Conservation (phyloP, 306 rosid genomes). For the Neltuma alba region DNA sequence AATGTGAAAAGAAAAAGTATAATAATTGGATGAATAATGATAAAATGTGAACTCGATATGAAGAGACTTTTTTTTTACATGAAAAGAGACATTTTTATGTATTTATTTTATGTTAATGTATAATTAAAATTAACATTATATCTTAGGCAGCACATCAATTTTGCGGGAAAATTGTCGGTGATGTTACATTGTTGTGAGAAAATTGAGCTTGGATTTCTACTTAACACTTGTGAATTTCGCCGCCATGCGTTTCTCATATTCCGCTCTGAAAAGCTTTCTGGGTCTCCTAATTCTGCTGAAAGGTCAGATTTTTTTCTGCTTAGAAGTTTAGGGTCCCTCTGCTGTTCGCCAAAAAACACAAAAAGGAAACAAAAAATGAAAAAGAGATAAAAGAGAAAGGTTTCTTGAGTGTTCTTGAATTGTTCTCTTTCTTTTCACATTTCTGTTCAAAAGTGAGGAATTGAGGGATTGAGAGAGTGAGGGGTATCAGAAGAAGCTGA, state of each 20-base stretch:
- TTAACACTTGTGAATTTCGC: not conserved
- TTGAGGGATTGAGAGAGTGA: not conserved
- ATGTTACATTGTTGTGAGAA: not conserved
- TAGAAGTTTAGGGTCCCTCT: not conserved
- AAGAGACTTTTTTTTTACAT: not conserved
- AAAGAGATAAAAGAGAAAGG: not conserved
- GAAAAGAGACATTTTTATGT: not conserved
- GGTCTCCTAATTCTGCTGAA: not conserved
- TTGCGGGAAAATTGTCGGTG: slow-evolving; percentile 46
- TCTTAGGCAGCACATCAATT: slow-evolving; percentile 42
- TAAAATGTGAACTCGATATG: not conserved
- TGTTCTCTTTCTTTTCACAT: not conserved
- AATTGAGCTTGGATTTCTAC: not conserved
- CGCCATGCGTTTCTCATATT: not conserved
- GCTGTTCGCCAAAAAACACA: not conserved
- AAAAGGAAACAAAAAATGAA: not conserved
- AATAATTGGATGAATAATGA: no score
- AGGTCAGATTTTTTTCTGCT: not conserved
- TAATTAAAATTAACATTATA: not conserved
- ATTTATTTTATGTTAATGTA: not conserved
- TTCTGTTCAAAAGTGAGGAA: not conserved
- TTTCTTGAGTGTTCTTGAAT: not conserved
- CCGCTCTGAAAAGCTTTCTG: not conserved
- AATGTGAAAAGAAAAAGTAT: no score
- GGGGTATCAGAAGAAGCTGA: not conserved